Base-by-base conservation (phyloP, 2,329 filamentous ascomycete species). In the Hirsutella minnesotensis region DNA sequence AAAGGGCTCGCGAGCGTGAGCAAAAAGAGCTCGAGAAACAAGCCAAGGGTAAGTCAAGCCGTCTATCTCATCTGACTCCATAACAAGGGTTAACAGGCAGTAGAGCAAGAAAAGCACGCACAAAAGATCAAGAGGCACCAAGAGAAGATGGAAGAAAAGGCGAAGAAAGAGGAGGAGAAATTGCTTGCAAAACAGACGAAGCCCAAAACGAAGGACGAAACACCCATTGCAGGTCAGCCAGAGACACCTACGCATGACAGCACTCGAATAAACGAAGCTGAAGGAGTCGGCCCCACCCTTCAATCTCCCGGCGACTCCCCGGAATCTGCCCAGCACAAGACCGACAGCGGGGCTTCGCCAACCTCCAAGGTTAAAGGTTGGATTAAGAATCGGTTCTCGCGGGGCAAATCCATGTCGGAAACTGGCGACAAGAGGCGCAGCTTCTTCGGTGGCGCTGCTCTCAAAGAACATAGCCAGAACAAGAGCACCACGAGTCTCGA, bases 331-430 rank as follows among this genome's bases (percentile, higher is more conserved):
- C 46, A 47, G 18, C 44, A 38, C 34, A 45, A 48, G 29, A 20
- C 36, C 4, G 47, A 53, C 27, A 46, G 38, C 13, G 45, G 54
- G 3, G 52, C 53, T 5, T 64, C 61, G 5, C 59, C 61, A 15
- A 61, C 56, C 3, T 58, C 60, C 40, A 68, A 66, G 46, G 67
- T 75, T 36, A 75, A 68, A 49, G 66, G 64, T 33, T 78, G 75
- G 75, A 62, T 79, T 42, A 77, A 71, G 55, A 70, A 68, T 20
- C 70, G 67, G 5, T 71, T 78, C 46, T 67, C 65, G 0, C 61
- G 63, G 5, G 58, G 65, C 9, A 69, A 66, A 44, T 64, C 65
- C 2, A 43, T 64, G 0, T 56, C 61, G 8, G 64, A 66, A 10
- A 56, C 64, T 1, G 54, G 53, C 15, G 55, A 61, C 4, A 62